Evolutionary conservation across 2,329 filamentous ascomycete genomes (phyloP).

Genomic region (Diplodia seriata): DNA sequence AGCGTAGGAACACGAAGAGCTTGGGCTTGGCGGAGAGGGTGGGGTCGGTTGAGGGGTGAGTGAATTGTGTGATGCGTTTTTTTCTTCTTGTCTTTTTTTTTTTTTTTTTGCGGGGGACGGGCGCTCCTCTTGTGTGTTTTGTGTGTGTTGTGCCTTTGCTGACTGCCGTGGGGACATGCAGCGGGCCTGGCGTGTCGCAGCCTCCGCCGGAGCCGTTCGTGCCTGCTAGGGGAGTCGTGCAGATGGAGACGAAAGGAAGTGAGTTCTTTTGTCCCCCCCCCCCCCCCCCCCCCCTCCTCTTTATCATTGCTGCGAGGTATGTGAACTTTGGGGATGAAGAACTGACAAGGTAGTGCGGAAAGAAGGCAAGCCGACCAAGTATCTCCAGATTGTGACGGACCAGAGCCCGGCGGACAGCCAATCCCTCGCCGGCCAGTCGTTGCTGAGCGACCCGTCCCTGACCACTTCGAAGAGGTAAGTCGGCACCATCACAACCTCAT

Average conservation of each 20-base stretch:
- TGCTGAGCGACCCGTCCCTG: background rate
- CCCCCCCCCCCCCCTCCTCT: no score
- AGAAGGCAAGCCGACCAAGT: slow-evolving; percentile 34
- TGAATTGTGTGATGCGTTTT: slow-evolving; percentile 13
- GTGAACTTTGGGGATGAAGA: background rate
- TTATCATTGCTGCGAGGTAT: background rate
- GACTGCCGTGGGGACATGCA: background rate
- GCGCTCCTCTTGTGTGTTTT: background rate
- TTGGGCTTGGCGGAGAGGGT: slow-evolving; percentile 31
- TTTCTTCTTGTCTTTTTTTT: no score
- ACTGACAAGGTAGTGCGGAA: background rate
- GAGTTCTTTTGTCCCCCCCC: slow-evolving; percentile 5
- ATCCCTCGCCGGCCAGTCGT: slow-evolving; percentile 12
- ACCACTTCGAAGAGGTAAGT: background rate
- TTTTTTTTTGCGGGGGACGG: background rate
- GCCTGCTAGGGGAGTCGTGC: slow-evolving; percentile 40
- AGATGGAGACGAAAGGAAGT: slow-evolving; percentile 46
- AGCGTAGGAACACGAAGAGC: slow-evolving; percentile 34
- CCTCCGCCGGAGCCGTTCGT: slow-evolving; percentile 25
- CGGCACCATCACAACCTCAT: background rate
- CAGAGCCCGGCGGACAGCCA: slow-evolving; percentile 10
- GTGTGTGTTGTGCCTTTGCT: background rate
- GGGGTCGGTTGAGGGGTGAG: slow-evolving; percentile 29
- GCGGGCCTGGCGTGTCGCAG: slow-evolving; percentile 13
- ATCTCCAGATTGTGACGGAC: slow-evolving; percentile 36